phyloP scores from a whole-genome alignment of 2,329 filamentous ascomycete genomes.

The Gliomastix tumulicola region DNA sequence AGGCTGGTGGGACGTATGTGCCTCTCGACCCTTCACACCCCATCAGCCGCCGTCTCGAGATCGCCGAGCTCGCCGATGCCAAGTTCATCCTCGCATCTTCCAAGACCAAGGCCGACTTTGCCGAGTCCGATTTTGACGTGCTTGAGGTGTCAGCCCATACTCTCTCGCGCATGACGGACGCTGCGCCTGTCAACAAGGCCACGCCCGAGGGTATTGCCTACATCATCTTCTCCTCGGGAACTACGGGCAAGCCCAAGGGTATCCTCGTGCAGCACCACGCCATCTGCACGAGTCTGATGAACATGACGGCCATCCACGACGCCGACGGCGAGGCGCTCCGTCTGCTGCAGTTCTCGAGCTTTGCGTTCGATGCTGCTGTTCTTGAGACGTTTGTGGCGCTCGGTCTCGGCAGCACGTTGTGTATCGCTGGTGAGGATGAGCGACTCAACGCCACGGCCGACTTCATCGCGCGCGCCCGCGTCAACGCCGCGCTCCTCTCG shows the following conservation, averaged over 20 bases:
- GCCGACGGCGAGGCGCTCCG: not conserved
- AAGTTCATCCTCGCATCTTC: slow-evolving; percentile 56
- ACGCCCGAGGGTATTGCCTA: slow-evolving; percentile 60
- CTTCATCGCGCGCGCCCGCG: not conserved
- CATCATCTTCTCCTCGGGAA: slow-evolving; percentile 75
- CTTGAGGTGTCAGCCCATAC: not conserved
- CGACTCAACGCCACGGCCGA: not conserved
- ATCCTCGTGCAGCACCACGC: slow-evolving; percentile 75
- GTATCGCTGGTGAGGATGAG: not conserved
- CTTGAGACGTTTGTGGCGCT: slow-evolving; percentile 1
- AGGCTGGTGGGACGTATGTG: slow-evolving; percentile 72
- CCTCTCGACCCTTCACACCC: slow-evolving; percentile 77
- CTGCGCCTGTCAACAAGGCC: slow-evolving; percentile 9
- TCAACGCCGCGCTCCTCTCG: slow-evolving; percentile 1
- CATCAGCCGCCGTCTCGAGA: slow-evolving; percentile 60
- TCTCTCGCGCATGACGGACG: slow-evolving; percentile 6
- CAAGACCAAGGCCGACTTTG: slow-evolving; percentile 55
- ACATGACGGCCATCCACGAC: not conserved
- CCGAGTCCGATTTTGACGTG: too few relatives aligned
- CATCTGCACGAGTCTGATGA: not conserved
- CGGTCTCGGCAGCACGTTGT: not conserved
- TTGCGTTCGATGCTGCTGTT: slow-evolving; percentile 1
- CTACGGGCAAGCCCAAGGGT: slow-evolving; percentile 70
- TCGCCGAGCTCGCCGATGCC: slow-evolving; percentile 63
- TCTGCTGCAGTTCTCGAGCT: slow-evolving; percentile 4